These are phyloP conservation scores for Coffea eugenioides DNA, from an alignment of 257 asterid species.

Conservation along the genomic window DNA sequence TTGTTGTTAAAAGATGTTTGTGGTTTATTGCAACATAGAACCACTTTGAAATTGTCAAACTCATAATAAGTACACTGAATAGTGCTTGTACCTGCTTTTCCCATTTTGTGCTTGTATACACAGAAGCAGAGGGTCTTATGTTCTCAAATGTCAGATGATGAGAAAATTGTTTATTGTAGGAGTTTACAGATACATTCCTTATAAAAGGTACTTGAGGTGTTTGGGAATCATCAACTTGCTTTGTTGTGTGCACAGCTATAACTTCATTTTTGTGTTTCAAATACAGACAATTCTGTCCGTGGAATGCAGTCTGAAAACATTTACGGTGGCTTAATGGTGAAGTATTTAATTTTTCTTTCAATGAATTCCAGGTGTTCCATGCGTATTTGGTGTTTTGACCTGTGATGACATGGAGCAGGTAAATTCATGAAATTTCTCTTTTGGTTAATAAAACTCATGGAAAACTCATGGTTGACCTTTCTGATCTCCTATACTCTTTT, in stretches of 20 bases:
- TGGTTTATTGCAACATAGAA: neutral
- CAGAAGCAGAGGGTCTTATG: neutral
- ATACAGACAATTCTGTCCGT: neutral
- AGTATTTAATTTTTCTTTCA: neutral
- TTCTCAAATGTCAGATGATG: neutral
- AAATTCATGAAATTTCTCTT: slow-evolving; percentile 13
- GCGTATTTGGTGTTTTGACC: slow-evolving; percentile 40
- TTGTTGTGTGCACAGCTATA: neutral
- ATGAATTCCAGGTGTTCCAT: slow-evolving; percentile 72
- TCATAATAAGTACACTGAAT: neutral
- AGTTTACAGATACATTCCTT: neutral
- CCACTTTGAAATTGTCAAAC: neutral
- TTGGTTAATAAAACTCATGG: neutral
- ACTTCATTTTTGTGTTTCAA: neutral
- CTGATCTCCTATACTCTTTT: neutral
- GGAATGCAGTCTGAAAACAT: neutral
- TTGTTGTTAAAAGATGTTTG: neutral
- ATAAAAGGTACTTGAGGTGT: too few species aligned
- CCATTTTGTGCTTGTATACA: neutral
- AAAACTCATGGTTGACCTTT: neutral
- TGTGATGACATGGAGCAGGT: slow-evolving; percentile 87
- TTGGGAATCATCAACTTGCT: neutral
- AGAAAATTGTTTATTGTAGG: neutral
- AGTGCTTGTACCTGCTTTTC: neutral
- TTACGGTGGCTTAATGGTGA: too few species aligned